Base-by-base conservation (phyloP, 1,284 basidiomycete species). In the Pseudozyma flocculosa region DNA sequence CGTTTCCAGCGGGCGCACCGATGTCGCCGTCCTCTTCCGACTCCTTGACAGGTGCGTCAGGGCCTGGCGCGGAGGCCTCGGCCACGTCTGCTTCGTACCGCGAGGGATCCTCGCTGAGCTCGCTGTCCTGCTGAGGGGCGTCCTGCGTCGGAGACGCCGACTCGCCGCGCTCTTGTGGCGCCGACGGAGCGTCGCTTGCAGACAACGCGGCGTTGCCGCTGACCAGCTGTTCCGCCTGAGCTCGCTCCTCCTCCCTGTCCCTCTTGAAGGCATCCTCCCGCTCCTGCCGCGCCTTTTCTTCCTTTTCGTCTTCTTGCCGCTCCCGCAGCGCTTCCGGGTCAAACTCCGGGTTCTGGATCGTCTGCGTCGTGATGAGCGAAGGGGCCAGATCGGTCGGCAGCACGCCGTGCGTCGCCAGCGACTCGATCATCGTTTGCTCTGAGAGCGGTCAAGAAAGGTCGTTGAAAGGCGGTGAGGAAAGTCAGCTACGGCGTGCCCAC, bases 401-500 rank as follows among this genome's bases (percentile, higher is more conserved):
- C 0, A 78, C 73, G 15, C 75, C 75, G 45, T 78, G 75, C 32
- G 68, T 57, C 4, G 72, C 69, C 13, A 78, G 48, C 9, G 73
- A 75, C 32, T 76, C 70, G 49, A 78, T 78, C 75, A 78, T 78
- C n/a, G 45, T 45, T 57, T 78, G 74, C 50, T 78, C 69, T 54
- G 26, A 40, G 39, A 7, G 22, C 7, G 17, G 2, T 2, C 10
- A 36, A 23, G 30, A 34, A n/a, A 11, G 2, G 11, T 17, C 7
- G 15, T 4, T 3, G 32, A 34, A 34, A 42, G 17, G 19, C 8
- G 23, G 30, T 9, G 26, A 41, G 22, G 24, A 19, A 15, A 32
- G 9, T 37, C 18, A 18, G 18, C 21, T 21, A 19, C 11, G 34
- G 29, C 21, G 10, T 21, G 17, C 17, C n/a, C n/a, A n/a, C n/a